These are phyloP conservation scores for Sextonia rubra DNA, from an alignment of 164 flowering plant species.

Conservation along the genomic window DNA sequence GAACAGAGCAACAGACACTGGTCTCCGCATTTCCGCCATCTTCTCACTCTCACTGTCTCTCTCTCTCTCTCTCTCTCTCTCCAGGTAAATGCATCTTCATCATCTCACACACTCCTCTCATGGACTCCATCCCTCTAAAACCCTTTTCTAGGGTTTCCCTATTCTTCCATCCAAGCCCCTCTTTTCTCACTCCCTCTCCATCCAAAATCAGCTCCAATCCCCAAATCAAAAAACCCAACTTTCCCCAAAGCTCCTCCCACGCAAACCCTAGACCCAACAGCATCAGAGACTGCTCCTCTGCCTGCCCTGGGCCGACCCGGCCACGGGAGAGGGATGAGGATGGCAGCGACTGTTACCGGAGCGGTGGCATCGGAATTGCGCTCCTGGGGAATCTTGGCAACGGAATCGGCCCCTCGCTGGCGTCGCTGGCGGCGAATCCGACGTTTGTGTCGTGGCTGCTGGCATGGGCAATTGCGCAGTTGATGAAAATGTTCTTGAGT, in stretches of 20 bases:
- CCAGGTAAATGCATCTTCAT: neutral
- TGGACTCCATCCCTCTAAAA: conserved; percentile 29
- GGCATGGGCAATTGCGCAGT: conserved; percentile 72
- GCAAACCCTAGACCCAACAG: neutral
- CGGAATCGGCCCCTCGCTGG: conserved; percentile 59
- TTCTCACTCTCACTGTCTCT: too few relatives aligned
- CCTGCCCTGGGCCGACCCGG: too few relatives aligned
- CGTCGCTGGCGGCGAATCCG: conserved; percentile 69
- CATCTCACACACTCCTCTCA: conserved; percentile 10
- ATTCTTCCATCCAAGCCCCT: conserved; percentile 1
- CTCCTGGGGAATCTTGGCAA: conserved; percentile 44
- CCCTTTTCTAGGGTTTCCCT: conserved; percentile 15
- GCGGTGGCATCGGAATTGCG: conserved; percentile 59
- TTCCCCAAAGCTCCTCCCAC: neutral
- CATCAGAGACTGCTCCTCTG: too few relatives aligned
- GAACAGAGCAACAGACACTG: neutral
- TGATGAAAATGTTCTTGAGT: conserved; percentile 56
- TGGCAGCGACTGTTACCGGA: conserved; percentile 29
- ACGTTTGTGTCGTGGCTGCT: conserved; percentile 66
- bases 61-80: neutral
- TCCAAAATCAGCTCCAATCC: neutral
- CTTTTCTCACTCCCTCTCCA: conserved; percentile 7
- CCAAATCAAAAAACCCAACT: conserved; percentile 5
- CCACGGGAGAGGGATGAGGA: conserved; percentile 12
- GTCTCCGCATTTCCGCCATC: neutral